Percentiles rank a stretch among this genome's conserved stretches.
Conservation (phyloP, 2,329 filamentous ascomycete genomes). For the Trematosphaeria pertusa region DNA sequence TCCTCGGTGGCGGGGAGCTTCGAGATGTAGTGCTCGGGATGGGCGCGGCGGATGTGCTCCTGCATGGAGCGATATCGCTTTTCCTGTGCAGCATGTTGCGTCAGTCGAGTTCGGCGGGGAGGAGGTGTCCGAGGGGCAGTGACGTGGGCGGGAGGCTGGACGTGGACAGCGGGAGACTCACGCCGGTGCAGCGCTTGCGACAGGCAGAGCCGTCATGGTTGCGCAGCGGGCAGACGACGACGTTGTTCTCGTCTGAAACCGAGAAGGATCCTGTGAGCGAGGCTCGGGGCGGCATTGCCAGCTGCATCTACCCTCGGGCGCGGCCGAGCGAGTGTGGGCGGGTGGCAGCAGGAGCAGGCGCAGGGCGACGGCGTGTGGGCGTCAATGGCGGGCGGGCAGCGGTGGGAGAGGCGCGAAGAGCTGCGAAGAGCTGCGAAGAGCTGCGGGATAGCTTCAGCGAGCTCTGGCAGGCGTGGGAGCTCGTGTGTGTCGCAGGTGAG, state of each 20-base stretch:
- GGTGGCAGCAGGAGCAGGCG: conserved; percentile 6
- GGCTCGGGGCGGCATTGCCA: conserved; percentile 85
- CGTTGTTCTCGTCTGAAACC: conserved; percentile 89
- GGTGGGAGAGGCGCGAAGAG: neutral
- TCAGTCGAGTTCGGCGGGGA: conserved; percentile 30
- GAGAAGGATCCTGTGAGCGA: conserved; percentile 90
- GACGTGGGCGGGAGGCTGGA: conserved; percentile 24
- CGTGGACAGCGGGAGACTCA: conserved; percentile 64
- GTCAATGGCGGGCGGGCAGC: conserved; percentile 17
- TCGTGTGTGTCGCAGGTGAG: neutral
- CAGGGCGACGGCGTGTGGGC: conserved; percentile 7
- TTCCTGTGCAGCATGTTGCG: conserved; percentile 65
- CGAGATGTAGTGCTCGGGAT: conserved; percentile 95
- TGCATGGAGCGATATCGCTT: conserved; percentile 99
- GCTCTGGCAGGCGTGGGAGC: conserved; percentile 9
- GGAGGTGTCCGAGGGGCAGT: conserved; percentile 17
- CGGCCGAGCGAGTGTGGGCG: conserved; percentile 19
- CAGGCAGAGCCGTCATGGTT: conserved; percentile 98
- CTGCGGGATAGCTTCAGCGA: conserved; percentile 15
- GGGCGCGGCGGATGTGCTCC: conserved; percentile 96
- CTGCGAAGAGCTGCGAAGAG: conserved; percentile 1
- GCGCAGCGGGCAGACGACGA: conserved; percentile 93
- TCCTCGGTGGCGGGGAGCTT: conserved; percentile 98
- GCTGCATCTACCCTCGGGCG: conserved; percentile 47
- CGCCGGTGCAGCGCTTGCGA: conserved; percentile 96